Evolutionary conservation across 2,329 filamentous ascomycete genomes (phyloP), one percentile per base, ranked within the genome.

Genomic region (Mollisiaceae sp.): DNA sequence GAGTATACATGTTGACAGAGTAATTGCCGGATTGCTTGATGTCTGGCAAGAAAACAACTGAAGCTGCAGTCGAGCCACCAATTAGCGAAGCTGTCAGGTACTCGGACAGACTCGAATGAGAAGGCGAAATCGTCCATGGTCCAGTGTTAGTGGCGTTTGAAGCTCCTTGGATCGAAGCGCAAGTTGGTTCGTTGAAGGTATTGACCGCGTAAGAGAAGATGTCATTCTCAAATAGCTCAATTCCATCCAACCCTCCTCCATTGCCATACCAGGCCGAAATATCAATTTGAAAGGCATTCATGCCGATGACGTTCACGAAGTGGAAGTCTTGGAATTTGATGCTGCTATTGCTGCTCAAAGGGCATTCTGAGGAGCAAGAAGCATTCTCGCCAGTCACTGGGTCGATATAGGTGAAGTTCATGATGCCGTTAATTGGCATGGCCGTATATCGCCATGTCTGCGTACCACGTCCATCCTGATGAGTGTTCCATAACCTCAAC

Each of bases 401-500:
- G 74, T 98, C 93, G 69, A 89, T 89, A 73, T 95, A 98, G 43
- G 93, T 97, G 75, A 99, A 85, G 78, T 98, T 97, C 89, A 99
- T 92, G 76, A 99, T 97, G 60, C 95, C 95, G 68, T 91, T 89
- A 74, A 94, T 87, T 5, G 94, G 94, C 65, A 94, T 81, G 20
- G 93, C 92, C 24, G 92, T 92, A 75, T 93, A 96, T 65, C 93
- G 88, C 81, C 92, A 99, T 0, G 90, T 91, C 80, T 92, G 91
- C 36, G 94, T 97, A 36, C 95, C 94, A 69, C 93, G 89, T 60
- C 91, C 93, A 72, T 95, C 88, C 60, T 88, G 84, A 71, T 91
- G 88, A 2, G 94, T 95, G 79, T 99, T 99, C 82, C 91, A 93
- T 27, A 99, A 81, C 62, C 93, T 88, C 66, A 99, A 79, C 77